These are phyloP conservation scores for Monosporascus sp. DNA, from an alignment of 2,329 filamentous ascomycete genomes.

Conservation along the genomic window DNA sequence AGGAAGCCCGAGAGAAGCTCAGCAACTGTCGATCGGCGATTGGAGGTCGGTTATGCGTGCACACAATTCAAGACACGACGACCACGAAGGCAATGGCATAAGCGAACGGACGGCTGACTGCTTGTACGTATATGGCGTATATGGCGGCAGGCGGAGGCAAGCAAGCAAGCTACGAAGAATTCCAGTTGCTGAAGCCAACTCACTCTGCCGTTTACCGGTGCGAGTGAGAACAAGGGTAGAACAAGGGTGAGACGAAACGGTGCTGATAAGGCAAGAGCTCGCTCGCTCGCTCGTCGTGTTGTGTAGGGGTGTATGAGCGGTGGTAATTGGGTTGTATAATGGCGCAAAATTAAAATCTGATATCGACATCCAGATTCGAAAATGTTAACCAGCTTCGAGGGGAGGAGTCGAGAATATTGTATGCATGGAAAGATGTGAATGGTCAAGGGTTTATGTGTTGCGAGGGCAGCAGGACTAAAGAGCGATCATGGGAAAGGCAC, in stretches of 20 bases:
- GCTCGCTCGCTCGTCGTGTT: too few relatives aligned
- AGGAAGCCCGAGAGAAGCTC: not conserved
- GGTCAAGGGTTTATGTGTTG: not conserved
- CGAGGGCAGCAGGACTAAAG: slow-evolving; percentile 16
- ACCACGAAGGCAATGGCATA: not conserved
- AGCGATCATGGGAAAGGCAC: slow-evolving; percentile 27
- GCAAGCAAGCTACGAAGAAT: not conserved
- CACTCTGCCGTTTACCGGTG: not conserved
- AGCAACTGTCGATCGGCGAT: not conserved
- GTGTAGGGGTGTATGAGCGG: too few relatives aligned
- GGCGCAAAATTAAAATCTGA: not conserved
- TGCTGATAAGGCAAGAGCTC: not conserved
- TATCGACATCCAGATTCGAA: not conserved
- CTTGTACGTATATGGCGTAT: not conserved
- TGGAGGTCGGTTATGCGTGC: not conserved
- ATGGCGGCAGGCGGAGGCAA: not conserved
- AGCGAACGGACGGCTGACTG: not conserved
- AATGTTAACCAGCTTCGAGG: not conserved
- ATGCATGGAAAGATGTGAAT: not conserved
- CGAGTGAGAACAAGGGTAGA: not conserved
- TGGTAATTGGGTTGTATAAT: too few relatives aligned
- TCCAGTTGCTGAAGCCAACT: not conserved
- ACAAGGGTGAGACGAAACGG: not conserved
- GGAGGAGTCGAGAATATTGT: not conserved
- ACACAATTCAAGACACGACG: not conserved